A percentile compares a stretch with the other conserved stretches of the same genome.
Evolutionary conservation across 2,329 filamentous ascomycete genomes (phyloP).

Genomic region (Pseudopyrenochaeta lycopersici): DNA sequence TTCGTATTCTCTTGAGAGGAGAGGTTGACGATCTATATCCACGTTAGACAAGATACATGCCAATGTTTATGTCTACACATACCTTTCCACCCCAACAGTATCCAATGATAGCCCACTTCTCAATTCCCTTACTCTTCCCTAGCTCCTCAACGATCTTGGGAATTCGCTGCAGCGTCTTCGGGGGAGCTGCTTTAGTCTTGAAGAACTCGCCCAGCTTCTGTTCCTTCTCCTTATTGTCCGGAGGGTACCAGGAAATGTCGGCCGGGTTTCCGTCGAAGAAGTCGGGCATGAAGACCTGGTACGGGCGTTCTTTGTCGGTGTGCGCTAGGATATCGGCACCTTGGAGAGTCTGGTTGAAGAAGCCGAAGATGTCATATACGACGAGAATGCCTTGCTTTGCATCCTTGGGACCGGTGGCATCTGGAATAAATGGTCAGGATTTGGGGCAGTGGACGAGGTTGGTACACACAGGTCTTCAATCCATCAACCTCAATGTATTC

Average conservation of each 20-base stretch:
- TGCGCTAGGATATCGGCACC: slow-evolving; percentile 70
- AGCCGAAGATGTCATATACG: slow-evolving; percentile 71
- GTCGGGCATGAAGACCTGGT: slow-evolving; percentile 90
- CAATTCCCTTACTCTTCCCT: slow-evolving; percentile 58
- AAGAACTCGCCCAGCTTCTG: slow-evolving; percentile 69
- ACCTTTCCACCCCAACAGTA: slow-evolving; percentile 68
- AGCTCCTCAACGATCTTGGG: slow-evolving; percentile 65
- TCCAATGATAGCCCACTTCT: slow-evolving; percentile 67
- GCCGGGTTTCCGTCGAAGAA: slow-evolving; percentile 83
- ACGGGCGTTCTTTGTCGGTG: slow-evolving; percentile 73
- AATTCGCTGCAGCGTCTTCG: slow-evolving; percentile 64
- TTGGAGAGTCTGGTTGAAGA: slow-evolving; percentile 69
- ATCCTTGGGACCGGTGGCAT: slow-evolving; percentile 64
- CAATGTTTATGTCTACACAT: neutral
- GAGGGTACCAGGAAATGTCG: slow-evolving; percentile 68
- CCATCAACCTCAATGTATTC: slow-evolving; percentile 67
- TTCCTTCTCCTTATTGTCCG: slow-evolving; percentile 67
- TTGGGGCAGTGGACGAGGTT: neutral
- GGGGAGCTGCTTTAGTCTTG: slow-evolving; percentile 64
- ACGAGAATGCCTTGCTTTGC: slow-evolving; percentile 67
- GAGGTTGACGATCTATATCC: slow-evolving; percentile 64
- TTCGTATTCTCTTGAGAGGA: slow-evolving; percentile 59
- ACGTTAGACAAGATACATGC: neutral
- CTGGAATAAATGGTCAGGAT: slow-evolving; percentile 36
- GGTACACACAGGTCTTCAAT: slow-evolving; percentile 66